phyloP scores from a whole-genome alignment of 148 eudicot species.

The Chenopodium formosanum region DNA sequence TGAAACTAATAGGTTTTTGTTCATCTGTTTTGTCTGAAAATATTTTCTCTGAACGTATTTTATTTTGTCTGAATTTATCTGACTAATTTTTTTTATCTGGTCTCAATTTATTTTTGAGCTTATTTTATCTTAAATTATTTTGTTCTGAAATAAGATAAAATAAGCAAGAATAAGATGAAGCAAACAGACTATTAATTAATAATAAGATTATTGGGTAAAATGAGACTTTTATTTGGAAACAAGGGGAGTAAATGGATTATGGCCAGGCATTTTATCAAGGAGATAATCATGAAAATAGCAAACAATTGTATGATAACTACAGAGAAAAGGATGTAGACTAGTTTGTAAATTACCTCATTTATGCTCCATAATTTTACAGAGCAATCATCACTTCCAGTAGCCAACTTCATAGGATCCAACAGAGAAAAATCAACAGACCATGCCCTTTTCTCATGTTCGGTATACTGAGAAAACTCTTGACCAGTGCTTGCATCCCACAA shows the following conservation, averaged over 20 bases:
- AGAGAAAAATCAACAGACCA: slow-evolving; percentile 95
- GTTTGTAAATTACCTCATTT: slow-evolving; percentile 54
- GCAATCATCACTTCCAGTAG: slow-evolving; percentile 91
- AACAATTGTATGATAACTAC: neutral
- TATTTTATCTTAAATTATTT: no score
- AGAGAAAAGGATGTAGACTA: neutral
- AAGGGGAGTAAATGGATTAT: neutral
- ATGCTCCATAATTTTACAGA: slow-evolving; percentile 81
- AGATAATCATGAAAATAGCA: neutral
- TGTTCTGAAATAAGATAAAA: no score
- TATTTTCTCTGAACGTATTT: no score
- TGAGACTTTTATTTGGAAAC: no score
- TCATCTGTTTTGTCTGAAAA: no score
- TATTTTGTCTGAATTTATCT: no score
- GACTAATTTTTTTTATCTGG: no score
- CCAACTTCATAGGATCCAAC: slow-evolving; percentile 74
- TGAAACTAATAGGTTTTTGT: no score
- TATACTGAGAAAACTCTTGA: slow-evolving; percentile 52
- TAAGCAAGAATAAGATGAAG: no score
- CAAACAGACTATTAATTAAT: no score
- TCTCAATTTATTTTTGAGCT: no score
- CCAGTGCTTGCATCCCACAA: slow-evolving; percentile 91
- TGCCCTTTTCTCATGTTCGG: slow-evolving; percentile 72
- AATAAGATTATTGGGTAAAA: no score
- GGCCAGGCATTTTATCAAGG: neutral